Evolutionary conservation across 805 yeast species (phyloP), one percentile per base, ranked within the genome.

Genomic region (Myxozyma kluyveri): DNA sequence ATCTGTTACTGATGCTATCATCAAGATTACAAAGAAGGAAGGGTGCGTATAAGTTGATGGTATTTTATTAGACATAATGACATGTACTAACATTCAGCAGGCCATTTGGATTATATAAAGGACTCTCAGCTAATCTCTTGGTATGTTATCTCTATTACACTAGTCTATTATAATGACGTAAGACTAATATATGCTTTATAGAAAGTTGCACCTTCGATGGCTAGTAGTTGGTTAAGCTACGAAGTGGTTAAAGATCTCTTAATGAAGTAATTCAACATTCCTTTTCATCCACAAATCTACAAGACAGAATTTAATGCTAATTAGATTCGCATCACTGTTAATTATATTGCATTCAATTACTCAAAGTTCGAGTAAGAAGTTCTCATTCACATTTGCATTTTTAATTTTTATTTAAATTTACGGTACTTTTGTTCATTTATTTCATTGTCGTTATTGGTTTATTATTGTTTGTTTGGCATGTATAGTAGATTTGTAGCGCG

Each of bases 141-240:
- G 60, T 53, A 46, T 14, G 57, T 48, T 12, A n/a, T n/a, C n/a
- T n/a, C n/a, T n/a, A 37, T 14, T 12, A 19, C 23, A 31, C 18
- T 3, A 19, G 18, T 10, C 17, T 32, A 3, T 27, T 41, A 9
- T 2, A 3, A 14, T 4, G 17, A 14, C 17, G 10, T 19, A 3
- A 4, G 12, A 12, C 40, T 37, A 31, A 36, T 35, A 9, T 26
- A 3, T 17, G 29, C 18, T 65, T 74, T 88, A 66, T 83, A 86
- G 74, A 91, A 90, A 66, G 93, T 91, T 3, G 86, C 88, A 42
- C 97, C 98, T 0, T 83, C 93, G 12, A 91, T 93, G 90, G 98
- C 98, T 3, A 88, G 90, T 17, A 88, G 91, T 54, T 91, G 97
- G 96, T 74, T 89, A 61, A 81, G 88, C 46, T 91, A 86, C 71